Base-by-base conservation (phyloP, 2,329 filamentous ascomycete species). In the Cadophora sp. region DNA sequence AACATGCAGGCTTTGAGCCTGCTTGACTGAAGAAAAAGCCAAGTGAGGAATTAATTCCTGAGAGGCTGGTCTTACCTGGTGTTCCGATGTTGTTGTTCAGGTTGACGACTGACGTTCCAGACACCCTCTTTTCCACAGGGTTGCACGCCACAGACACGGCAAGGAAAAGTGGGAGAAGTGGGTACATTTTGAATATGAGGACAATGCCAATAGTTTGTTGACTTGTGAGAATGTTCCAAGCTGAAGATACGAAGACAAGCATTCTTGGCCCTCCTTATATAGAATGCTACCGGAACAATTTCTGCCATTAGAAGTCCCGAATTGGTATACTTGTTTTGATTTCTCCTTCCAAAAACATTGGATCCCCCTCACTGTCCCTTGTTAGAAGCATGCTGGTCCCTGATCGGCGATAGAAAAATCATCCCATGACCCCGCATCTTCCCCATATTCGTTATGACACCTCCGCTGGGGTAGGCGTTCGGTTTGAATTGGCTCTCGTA, bases 51-150 rank as follows among this genome's bases (percentile, higher is more conserved):
- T n/a, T n/a, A 11, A 9, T 9, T 39, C 11, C 8, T 8, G 11
- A 39, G 36, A 39, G 8, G 36, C 36, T 39, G 11, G 36, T 39
- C 36, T 39, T 39, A 39, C 36, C 36, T 5, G 79, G 73, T 0
- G 71, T 59, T 4, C 80, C 80, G 13, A 72, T 75, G 43, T 75
- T 75, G 30, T 73, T 73, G 22, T 68, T 70, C 8, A 80, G 70
- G 56, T 78, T 73, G 39, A 80, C 79, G 0, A 56, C 62, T 13
- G 73, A 68, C 6, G 73, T 73, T 7, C 69, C 69, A 27, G 68
- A 56, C 9, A 67, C 68, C n/a, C 65, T 66, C 51, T 59, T 67
- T 6, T 47, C 61, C 11, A 70, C 61, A 33, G 66, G 66, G 48
- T 59, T 65, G 48, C 62, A 65, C 27, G 59, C 67, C 36, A 65